Percentiles rank a stretch among this genome's conserved stretches.
Evolutionary conservation across 1,284 basidiomycete genomes (phyloP).

Genomic region (Pyrrhoderma noxium): DNA sequence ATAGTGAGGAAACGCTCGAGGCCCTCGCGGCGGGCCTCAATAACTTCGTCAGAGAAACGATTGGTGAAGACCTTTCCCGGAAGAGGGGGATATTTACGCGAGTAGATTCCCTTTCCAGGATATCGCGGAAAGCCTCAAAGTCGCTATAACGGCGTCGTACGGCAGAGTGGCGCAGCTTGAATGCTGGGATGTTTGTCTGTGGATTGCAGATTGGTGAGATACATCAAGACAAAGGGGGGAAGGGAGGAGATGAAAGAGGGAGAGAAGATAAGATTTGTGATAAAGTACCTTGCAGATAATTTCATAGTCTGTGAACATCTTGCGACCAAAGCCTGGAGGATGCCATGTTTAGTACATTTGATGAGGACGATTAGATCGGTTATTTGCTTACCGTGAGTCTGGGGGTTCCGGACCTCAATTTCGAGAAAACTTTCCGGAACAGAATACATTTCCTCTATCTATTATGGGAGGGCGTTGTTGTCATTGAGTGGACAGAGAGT

Average conservation of each 20-base stretch:
- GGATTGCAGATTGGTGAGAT: no score
- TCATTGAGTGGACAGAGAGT: not conserved
- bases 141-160: constrained; percentile 96
- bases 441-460: constrained; percentile 99
- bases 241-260: not conserved
- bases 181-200: constrained; percentile 99
- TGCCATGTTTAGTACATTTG: no score
- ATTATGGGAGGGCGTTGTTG: constrained; percentile 1
- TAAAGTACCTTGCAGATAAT: constrained; percentile 85
- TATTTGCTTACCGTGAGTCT: constrained; percentile 80
- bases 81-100: constrained; percentile 96
- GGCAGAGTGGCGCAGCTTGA: constrained; percentile 91
- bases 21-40: constrained; percentile 87
- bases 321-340: constrained; percentile 79
- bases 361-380: not conserved
- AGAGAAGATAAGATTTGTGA: not conserved
- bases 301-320: constrained; percentile 99
- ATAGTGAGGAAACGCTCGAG: constrained; percentile 93
- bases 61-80: constrained; percentile 97
- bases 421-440: constrained; percentile 96
- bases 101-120: constrained; percentile 94
- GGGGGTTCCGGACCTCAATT: constrained; percentile 95
- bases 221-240: no score
- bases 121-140: constrained; percentile 98
- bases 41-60: constrained; percentile 96